Conservation (phyloP, 2,329 filamentous ascomycete genomes). For the Aspergillus neotritici region DNA sequence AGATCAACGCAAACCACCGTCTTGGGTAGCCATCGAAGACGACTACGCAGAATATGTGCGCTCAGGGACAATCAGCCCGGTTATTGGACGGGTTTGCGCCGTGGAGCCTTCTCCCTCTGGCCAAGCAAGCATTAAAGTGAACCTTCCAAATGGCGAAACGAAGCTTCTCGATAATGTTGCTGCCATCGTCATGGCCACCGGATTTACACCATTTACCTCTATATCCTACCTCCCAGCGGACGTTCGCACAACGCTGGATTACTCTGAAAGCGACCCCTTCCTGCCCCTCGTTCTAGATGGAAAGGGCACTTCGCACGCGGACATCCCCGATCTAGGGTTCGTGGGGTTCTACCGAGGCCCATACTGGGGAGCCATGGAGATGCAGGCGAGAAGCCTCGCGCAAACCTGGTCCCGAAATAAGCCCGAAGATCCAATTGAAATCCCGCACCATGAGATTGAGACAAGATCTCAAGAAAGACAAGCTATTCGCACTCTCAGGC, state of each 20-base stretch:
- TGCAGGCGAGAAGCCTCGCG: slow-evolving; percentile 68
- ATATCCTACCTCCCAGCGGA: slow-evolving; percentile 58
- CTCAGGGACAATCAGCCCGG: slow-evolving; percentile 53
- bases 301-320: slow-evolving; percentile 58
- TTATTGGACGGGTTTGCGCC: slow-evolving; percentile 38
- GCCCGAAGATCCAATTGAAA: neutral
- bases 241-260: slow-evolving; percentile 53
- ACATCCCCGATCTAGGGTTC: slow-evolving; percentile 63
- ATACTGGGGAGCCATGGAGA: slow-evolving; percentile 83
- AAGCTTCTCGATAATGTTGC: slow-evolving; percentile 53
- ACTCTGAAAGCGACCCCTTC: slow-evolving; percentile 50
- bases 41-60: slow-evolving; percentile 70
- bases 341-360: slow-evolving; percentile 79
- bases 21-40: slow-evolving; percentile 65
- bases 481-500: slow-evolving; percentile 20
- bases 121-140: slow-evolving; percentile 31
- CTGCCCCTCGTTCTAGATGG: slow-evolving; percentile 64
- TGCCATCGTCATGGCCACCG: slow-evolving; percentile 68
- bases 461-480: slow-evolving; percentile 19
- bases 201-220: slow-evolving; percentile 61
- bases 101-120: slow-evolving; percentile 7
- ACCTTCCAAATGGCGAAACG: slow-evolving; percentile 28
- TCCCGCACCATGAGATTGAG: slow-evolving; percentile 15
- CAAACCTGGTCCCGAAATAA: slow-evolving; percentile 49
- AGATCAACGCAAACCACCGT: slow-evolving; percentile 46